phyloP scores from a whole-genome alignment of 495 filamentous ascomycete genomes.

The Penicillium chermesinum region DNA sequence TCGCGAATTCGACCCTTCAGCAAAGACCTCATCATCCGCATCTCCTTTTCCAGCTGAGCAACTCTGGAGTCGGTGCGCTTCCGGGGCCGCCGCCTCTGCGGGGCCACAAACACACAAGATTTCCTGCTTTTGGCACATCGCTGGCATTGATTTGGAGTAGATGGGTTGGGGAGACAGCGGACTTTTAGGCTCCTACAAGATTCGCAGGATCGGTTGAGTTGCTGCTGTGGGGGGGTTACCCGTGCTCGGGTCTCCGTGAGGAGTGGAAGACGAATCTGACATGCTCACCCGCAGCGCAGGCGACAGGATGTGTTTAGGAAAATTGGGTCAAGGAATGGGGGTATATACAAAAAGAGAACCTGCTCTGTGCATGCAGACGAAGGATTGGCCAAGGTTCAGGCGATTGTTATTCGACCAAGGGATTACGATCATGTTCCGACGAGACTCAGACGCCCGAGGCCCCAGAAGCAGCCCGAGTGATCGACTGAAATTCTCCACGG shows the following conservation, averaged over 20 bases:
- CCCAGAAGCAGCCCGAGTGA: not conserved
- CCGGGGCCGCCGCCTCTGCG: slow-evolving; percentile 67
- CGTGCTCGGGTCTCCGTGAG: slow-evolving; percentile 25
- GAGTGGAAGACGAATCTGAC: slow-evolving; percentile 28
- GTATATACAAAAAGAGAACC: not conserved
- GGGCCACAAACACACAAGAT: slow-evolving; percentile 70
- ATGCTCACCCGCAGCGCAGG: slow-evolving; percentile 31
- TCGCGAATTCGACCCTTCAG: slow-evolving; percentile 35
- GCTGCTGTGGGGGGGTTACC: slow-evolving; percentile 22
- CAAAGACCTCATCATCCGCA: slow-evolving; percentile 56
- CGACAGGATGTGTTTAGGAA: not conserved
- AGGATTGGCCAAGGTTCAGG: not conserved
- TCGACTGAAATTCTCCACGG: not conserved
- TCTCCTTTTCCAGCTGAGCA: slow-evolving; percentile 83
- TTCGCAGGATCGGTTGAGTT: slow-evolving; percentile 70
- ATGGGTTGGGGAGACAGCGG: slow-evolving; percentile 67
- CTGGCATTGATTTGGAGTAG: slow-evolving; percentile 60
- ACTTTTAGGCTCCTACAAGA: slow-evolving; percentile 82
- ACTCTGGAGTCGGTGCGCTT: slow-evolving; percentile 84
- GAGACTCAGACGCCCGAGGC: not conserved
- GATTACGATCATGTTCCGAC: not conserved
- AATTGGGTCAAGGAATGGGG: not conserved
- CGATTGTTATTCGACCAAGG: not conserved
- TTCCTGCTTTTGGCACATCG: slow-evolving; percentile 75
- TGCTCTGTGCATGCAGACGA: not conserved